Percentiles rank a stretch among this genome's conserved stretches.
Conservation (phyloP, 805 yeast species). For the Candida insectalens region DNA sequence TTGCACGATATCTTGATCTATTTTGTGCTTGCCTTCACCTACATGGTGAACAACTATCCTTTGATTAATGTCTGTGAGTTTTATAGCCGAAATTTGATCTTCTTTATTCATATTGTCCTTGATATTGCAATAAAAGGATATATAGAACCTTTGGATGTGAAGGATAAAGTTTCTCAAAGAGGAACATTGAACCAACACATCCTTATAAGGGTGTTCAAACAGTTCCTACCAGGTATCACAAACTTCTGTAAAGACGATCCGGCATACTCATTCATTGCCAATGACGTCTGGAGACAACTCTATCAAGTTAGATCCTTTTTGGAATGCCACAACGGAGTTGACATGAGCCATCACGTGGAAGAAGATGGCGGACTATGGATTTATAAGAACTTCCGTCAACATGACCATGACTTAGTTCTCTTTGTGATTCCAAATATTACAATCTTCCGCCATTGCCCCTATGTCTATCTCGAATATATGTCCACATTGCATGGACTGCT, state of each 20-base stretch:
- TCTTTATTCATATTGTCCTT: constrained; percentile 10
- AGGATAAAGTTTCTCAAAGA: constrained; percentile 20
- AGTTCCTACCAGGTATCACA: constrained; percentile 11
- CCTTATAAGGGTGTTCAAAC: constrained; percentile 10
- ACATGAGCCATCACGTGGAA: constrained; percentile 20
- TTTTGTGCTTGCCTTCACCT: constrained; percentile 12
- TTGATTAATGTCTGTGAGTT: constrained; percentile 11
- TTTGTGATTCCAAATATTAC: constrained; percentile 38
- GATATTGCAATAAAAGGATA: constrained; percentile 19
- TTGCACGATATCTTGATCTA: constrained; percentile 20
- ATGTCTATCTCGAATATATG: constrained; percentile 36
- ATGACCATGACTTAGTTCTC: constrained; percentile 30
- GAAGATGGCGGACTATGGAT: constrained; percentile 14
- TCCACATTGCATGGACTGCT: constrained; percentile 30
- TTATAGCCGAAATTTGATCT: constrained; percentile 9
- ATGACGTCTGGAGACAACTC: constrained; percentile 22
- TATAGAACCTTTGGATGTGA: constrained; percentile 22
- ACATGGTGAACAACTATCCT: constrained; percentile 19
- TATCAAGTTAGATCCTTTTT: constrained; percentile 21
- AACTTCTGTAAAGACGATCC: constrained; percentile 10
- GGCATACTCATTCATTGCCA: constrained; percentile 19
- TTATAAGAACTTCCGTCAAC: constrained; percentile 24
- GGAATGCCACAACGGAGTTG: constrained; percentile 27
- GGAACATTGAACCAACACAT: constrained; percentile 21
- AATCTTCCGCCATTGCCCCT: constrained; percentile 24